Evolutionary conservation across 148 eudicot species (phyloP).

Genomic region (Rhododendron simsii): DNA sequence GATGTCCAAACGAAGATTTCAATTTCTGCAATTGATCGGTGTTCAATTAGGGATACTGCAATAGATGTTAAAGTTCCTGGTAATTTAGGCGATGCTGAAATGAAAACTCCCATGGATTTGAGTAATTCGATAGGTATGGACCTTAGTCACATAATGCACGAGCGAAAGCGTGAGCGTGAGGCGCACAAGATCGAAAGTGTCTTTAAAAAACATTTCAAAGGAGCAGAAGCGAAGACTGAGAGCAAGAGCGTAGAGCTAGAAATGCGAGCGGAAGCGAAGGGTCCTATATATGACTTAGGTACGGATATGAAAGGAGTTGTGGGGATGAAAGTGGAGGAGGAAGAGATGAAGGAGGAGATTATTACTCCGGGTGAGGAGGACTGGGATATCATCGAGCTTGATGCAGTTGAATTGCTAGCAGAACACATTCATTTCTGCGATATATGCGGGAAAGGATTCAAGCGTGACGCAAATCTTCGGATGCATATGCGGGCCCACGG

Average conservation of each 20-base stretch:
- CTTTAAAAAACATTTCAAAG: background rate
- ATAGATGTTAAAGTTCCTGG: background rate
- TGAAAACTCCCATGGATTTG: background rate
- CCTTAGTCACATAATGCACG: background rate
- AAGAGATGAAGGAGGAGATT: slow-evolving; percentile 15
- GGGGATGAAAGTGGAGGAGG: slow-evolving; percentile 20
- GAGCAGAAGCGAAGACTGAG: background rate
- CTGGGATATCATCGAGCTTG: slow-evolving; percentile 54
- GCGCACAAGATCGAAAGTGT: background rate
- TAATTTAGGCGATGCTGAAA: background rate
- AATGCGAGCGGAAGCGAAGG: background rate
- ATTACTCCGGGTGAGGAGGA: slow-evolving; percentile 14
- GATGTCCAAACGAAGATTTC: background rate
- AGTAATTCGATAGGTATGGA: background rate
- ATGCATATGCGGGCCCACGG: slow-evolving; percentile 83
- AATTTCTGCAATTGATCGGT: background rate
- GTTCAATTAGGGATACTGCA: background rate
- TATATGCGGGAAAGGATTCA: slow-evolving; percentile 69
- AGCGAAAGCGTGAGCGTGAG: background rate
- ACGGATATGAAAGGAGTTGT: background rate
- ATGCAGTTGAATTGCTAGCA: slow-evolving; percentile 60
- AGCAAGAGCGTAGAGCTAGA: background rate
- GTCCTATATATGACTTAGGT: background rate
- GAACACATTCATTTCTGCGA: slow-evolving; percentile 75
- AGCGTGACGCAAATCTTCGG: slow-evolving; percentile 63